Conservation (phyloP, 2,329 filamentous ascomycete genomes). For the Aspergillus oerlinghausenensis region DNA sequence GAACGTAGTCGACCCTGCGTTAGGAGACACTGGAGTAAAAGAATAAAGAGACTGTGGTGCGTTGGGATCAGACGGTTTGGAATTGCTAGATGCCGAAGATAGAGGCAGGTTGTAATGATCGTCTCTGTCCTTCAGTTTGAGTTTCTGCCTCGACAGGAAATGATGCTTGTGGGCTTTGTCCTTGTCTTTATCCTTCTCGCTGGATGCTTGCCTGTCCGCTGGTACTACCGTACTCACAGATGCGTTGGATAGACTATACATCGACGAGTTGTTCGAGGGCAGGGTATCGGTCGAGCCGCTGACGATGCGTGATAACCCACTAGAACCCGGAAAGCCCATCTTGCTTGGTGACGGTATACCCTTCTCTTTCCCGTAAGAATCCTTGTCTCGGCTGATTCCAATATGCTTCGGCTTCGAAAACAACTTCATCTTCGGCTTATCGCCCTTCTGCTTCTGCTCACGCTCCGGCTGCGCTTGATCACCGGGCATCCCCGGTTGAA, state of each 20-base stretch:
- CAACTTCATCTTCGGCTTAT: conserved; percentile 64
- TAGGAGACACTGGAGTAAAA: conserved; percentile 61
- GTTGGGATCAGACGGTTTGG: conserved; percentile 58
- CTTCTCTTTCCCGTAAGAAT: conserved; percentile 43
- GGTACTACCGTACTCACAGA: conserved; percentile 60
- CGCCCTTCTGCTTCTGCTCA: conserved; percentile 50
- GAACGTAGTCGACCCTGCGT: conserved; percentile 58
- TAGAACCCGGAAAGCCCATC: conserved; percentile 46
- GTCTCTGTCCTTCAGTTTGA: conserved; percentile 59
- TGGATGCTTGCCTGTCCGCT: conserved; percentile 34
- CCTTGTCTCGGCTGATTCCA: conserved; percentile 57
- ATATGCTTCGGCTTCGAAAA: conserved; percentile 66
- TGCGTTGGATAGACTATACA: conserved; percentile 59
- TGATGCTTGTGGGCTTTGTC: conserved; percentile 54
- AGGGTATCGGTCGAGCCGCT: conserved; percentile 57
- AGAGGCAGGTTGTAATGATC: conserved; percentile 55
- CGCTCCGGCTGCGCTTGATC: conserved; percentile 29
- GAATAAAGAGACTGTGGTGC: conserved; percentile 62
- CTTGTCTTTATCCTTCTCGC: conserved; percentile 41
- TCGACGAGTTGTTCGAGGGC: conserved; percentile 50
- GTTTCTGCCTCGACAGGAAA: conserved; percentile 61
- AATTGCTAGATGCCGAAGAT: conserved; percentile 63
- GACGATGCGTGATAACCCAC: conserved; percentile 51
- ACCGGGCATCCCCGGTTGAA: conserved; percentile 19
- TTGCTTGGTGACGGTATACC: conserved; percentile 57